Percentiles rank a stretch among this genome's conserved stretches.
phyloP scores from a whole-genome alignment of 192 early-diverging fungal species.

The Chytriomyces sp. region DNA sequence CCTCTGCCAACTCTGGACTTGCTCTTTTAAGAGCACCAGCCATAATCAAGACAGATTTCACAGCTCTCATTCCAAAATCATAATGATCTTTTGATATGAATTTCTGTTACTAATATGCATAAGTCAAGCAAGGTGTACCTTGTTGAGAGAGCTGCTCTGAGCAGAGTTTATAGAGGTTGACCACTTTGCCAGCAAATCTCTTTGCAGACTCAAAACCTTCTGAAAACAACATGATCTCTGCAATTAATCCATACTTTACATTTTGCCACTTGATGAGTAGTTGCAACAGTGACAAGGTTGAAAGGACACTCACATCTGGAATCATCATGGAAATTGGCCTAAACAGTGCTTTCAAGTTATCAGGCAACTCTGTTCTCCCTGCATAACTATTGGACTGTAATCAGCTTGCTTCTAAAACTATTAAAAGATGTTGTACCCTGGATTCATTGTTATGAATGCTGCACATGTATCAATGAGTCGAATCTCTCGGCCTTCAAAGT shows the following conservation, averaged over 20 bases:
- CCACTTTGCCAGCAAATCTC: constrained; percentile 58
- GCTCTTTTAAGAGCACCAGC: constrained; percentile 60
- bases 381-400: constrained; percentile 30
- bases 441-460: constrained; percentile 67
- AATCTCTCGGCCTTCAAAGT: constrained; percentile 64
- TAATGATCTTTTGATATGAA: constrained; percentile 57
- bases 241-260: constrained; percentile 64
- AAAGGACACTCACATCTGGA: constrained; percentile 44
- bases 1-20: constrained; percentile 56
- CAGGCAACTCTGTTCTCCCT: constrained; percentile 61
- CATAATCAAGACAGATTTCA: constrained; percentile 68
- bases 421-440: constrained; percentile 42
- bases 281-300: neutral
- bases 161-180: constrained; percentile 66
- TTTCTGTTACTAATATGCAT: neutral
- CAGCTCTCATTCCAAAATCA: constrained; percentile 67
- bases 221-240: constrained; percentile 66
- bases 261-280: neutral
- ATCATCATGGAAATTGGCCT: constrained; percentile 70
- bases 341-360: constrained; percentile 65
- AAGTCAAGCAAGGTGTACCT: neutral
- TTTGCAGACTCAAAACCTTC: constrained; percentile 68
- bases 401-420: neutral
- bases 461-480: constrained; percentile 62
- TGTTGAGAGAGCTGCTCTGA: constrained; percentile 67